Base-by-base conservation (phyloP, 169 alveolate genomes). In the Plasmodium gonderi region DNA sequence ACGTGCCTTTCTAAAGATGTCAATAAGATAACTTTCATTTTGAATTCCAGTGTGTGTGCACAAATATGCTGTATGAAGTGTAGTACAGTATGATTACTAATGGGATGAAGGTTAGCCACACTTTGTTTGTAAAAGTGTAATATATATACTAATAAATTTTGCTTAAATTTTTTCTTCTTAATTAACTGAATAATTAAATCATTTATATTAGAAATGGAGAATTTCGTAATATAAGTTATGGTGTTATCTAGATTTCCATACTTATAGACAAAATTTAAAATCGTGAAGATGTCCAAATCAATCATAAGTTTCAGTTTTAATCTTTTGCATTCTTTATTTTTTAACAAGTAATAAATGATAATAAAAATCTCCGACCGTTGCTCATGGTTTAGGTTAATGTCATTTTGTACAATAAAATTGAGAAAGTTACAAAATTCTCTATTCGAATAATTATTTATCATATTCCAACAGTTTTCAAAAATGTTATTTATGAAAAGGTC, bases 21-120 rank as follows among this genome's bases (percentile, higher is more conserved):
- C 23, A 90, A 51, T 14, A 90, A 69, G 26, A 90, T 76, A n/a
- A 90, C 90, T 78, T 90, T 90, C 94, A 90, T 90, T 90, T 90
- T 90, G 14, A 90, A 64, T 6, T 76, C 75, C 26, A 90, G 38
- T 20, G 69, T 54, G 65, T 75, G 38, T 29, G 45, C 36, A 74
- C 20, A n/a, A 75, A 87, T 87, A 40, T 60, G 31, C 42, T 75
- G 42, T 5, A 87, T 42, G 47, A 87, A 74, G 17, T n/a, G 33
- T 75, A 26, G 11, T 9, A 54, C 33, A 0, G 49, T 11, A 20
- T 64, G n/a, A 12, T 7, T 33, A 82, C 44, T 69, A 68, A 72
- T 1, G 33, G 78, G 72, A 14, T 36, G 1, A 0, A 3, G 36
- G 49, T 11, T 38, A 72, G 80, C 45, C 45, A 45, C 42, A 36